Evolutionary conservation across 1,139 yeast genomes (phyloP), one percentile per base, ranked within the genome.

Genomic region (Keqinozyma sinolaborantium): DNA sequence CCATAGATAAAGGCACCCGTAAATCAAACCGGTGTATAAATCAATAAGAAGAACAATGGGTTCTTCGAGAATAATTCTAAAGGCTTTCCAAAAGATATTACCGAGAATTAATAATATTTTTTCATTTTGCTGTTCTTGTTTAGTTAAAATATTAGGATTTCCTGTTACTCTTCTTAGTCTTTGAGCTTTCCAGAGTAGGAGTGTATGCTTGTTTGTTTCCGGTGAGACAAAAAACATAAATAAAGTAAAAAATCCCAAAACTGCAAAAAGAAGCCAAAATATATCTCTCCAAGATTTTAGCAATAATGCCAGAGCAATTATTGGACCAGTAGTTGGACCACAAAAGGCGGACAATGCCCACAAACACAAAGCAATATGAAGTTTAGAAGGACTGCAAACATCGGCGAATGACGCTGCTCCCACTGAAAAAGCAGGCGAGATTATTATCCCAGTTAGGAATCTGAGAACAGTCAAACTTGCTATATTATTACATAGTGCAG

Each of bases 181-280:
- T 24, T 49, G 40, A 0, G 83, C 82, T 40, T 68, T 60, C 35
- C 77, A 57, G 32, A 63, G 50, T 9, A 77, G 53, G 14, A 79
- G 48, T 2, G 74, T 67, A 16, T 58, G 58, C n/a, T 50, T 64
- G 30, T 60, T 70, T 4, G 83, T 72, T 51, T 79, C 84, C 0
- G 81, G 79, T 23, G 76, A 53, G 25, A 65, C 47, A 25, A 63
- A 46, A 3, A 51, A 26, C 34, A 73, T 49, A 1, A 69, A 14
- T 1, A 59, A 9, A 5, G 68, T 48, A 1, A 64, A 33, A 3
- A 58, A 29, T 9, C 60, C 72, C 30, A 68, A 48, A 13, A 65
- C 35, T 30, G 72, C 59, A 24, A 58, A 38, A 41, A 62, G 38
- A 33, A 69, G 56, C 77, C 77, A 70, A 39, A 66, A 67, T 4